These are phyloP conservation scores for Kuraishia borneana DNA, from an alignment of 805 yeast genomes.

Conservation along the genomic window DNA sequence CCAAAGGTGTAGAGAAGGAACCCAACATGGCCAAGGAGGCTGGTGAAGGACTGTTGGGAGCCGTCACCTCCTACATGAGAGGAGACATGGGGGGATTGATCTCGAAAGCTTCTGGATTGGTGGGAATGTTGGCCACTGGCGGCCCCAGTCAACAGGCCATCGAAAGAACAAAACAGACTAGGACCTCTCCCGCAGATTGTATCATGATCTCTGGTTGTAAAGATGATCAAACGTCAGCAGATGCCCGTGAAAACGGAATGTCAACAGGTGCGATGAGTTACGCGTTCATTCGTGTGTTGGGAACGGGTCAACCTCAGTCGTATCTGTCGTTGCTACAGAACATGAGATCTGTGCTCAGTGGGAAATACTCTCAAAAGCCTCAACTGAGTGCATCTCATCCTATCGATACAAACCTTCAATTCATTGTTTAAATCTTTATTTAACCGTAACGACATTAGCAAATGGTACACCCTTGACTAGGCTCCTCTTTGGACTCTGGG, in stretches of 20 bases:
- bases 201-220: slow-evolving; percentile 73
- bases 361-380: slow-evolving; percentile 60
- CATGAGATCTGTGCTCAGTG: slow-evolving; percentile 44
- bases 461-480: slow-evolving; percentile 29
- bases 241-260: slow-evolving; percentile 58
- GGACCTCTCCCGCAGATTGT: slow-evolving; percentile 69
- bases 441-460: not conserved
- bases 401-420: slow-evolving; percentile 24
- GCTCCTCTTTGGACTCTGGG: slow-evolving; percentile 20
- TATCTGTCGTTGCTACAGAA: slow-evolving; percentile 51
- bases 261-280: slow-evolving; percentile 83
- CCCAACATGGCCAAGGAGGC: slow-evolving; percentile 71
- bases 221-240: slow-evolving; percentile 78
- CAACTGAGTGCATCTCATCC: slow-evolving; percentile 70
- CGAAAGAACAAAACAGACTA: slow-evolving; percentile 39
- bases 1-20: slow-evolving; percentile 75
- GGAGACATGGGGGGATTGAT: slow-evolving; percentile 40
- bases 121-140: slow-evolving; percentile 27
- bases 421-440: not conserved
- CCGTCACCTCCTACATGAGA: slow-evolving; percentile 46
- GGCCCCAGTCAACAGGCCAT: slow-evolving; percentile 18
- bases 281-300: slow-evolving; percentile 59
- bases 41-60: slow-evolving; percentile 51
- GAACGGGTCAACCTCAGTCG: slow-evolving; percentile 44
- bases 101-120: slow-evolving; percentile 31